Base-by-base conservation (phyloP, 192 early-diverging fungal genomes). In the Backusella australiensis region DNA sequence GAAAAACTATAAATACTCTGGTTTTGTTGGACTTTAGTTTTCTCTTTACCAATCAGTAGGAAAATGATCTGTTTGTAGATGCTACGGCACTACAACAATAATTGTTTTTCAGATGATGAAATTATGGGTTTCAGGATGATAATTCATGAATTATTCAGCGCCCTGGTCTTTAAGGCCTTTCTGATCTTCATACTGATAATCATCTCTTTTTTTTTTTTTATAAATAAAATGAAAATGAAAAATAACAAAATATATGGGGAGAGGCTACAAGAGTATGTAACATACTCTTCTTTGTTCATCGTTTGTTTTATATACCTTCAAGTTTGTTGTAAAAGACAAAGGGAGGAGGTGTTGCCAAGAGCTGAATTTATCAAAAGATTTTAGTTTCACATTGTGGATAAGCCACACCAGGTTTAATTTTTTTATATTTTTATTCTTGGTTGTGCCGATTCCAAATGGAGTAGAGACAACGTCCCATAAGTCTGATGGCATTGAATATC, bases 101-200 rank as follows among this genome's bases (percentile, higher is more conserved):
- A 71, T 71, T 41, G 41, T 68, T 71, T 71, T 71, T 71, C 70
- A 71, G 70, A 71, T 71, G 70, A 71, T 71, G 70, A 71, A 71
- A 71, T 68, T 68, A 68, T 39, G 70, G 70, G 70, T 71, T 41
- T 71, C 42, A 41, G 70, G 17, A 71, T 71, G 70, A 71, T 49
- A 29, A 38, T 69, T 38, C 41, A 29, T 71, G 41, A 44, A 71
- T 71, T 71, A 71, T 29, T 44, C 26, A 23, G 44, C 70, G 70
- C 70, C 70, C 70, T 44, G 70, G 44, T 32, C 36, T 36, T 44
- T 44, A 19, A 4, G 21, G 17, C 70, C 70, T 71, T 71, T 71
- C 70, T 71, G 70, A 71, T 71, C 42, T 49, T 49, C 7, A 71
- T 38, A 70, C 21, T 42, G 23, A 26, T 44, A 44, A 36, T 71